Conservation (phyloP, 164 flowering plant genomes). For the Tetrastigma voinierianum region DNA sequence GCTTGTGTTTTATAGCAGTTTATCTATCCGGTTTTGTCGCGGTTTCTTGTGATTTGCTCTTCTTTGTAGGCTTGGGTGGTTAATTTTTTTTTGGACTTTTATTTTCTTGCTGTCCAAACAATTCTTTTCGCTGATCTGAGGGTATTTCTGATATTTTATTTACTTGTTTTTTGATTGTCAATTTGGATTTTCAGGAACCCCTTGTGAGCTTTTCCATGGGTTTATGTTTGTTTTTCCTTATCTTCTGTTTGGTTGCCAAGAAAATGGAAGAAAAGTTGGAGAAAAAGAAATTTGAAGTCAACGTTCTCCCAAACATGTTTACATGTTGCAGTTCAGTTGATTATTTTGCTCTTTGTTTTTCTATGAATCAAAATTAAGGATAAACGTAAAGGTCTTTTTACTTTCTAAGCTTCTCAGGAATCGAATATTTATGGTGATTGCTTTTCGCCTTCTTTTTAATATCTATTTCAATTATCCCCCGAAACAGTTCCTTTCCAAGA, state of each 20-base stretch:
- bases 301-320: no score
- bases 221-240: background rate
- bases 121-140: background rate
- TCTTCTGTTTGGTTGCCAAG: slow-evolving; percentile 6
- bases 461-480: background rate
- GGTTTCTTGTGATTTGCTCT: background rate
- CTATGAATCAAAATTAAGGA: no score
- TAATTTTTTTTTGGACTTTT: background rate
- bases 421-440: background rate
- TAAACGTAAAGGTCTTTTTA: background rate
- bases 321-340: no score
- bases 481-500: background rate
- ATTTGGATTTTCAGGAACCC: slow-evolving; percentile 1
- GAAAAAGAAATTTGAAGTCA: no score
- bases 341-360: no score
- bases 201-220: background rate
- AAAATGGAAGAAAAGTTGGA: background rate
- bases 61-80: background rate
- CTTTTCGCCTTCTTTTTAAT: background rate
- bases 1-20: no score
- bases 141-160: background rate
- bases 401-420: background rate
- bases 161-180: background rate
- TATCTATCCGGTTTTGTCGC: no score
- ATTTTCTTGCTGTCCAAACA: background rate